These are phyloP conservation scores for Colletotrichum noveboracense DNA, from an alignment of 2,329 filamentous ascomycete species.

Conservation along the genomic window DNA sequence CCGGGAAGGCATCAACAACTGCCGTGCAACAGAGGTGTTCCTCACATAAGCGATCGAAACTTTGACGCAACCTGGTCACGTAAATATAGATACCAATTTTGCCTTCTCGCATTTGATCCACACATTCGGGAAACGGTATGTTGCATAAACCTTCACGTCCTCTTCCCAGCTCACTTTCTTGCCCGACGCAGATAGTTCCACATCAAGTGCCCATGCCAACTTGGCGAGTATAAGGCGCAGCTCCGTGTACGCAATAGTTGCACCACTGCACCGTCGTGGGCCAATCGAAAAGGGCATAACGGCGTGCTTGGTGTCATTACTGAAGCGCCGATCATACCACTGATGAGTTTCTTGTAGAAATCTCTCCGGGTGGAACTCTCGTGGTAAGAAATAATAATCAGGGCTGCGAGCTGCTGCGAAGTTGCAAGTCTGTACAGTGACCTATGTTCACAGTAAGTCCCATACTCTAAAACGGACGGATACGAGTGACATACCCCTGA, in stretches of 20 bases:
- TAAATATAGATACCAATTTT: neutral
- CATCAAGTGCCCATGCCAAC: neutral
- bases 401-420: neutral
- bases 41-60: too few relatives aligned
- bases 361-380: neutral
- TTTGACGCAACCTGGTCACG: too few relatives aligned
- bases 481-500: neutral
- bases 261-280: neutral
- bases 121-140: neutral
- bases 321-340: neutral
- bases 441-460: neutral
- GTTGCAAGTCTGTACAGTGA: neutral
- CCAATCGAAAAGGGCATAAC: neutral
- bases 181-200: neutral
- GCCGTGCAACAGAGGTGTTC: too few relatives aligned
- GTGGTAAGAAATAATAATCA: neutral
- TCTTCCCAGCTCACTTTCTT: neutral
- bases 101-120: neutral
- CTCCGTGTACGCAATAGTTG: neutral
- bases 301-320: neutral
- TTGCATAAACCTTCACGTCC: neutral
- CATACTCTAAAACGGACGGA: fast-evolving
- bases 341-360: neutral
- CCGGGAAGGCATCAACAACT: too few relatives aligned
- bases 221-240: neutral